Evolutionary conservation across 305 asterid species (phyloP).

Genomic region (Rubia occidens): DNA sequence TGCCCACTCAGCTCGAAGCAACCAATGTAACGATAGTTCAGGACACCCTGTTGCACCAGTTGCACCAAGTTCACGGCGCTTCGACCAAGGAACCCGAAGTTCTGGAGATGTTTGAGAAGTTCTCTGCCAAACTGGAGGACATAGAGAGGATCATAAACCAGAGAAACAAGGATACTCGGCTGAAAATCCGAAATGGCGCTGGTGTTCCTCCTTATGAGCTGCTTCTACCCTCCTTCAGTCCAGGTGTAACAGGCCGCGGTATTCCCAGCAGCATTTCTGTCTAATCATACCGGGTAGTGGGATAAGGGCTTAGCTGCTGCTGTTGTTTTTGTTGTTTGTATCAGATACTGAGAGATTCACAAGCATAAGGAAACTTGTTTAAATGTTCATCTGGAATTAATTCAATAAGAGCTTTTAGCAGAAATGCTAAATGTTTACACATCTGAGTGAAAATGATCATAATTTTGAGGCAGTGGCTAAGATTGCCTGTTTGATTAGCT

Average conservation of each 20-base stretch:
- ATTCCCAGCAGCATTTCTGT: slow-evolving; percentile 78
- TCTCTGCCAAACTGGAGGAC: slow-evolving; percentile 48
- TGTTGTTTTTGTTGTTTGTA: slow-evolving; percentile 28
- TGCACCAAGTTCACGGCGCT: slow-evolving; percentile 47
- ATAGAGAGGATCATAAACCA: slow-evolving; percentile 46
- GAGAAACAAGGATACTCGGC: slow-evolving; percentile 41
- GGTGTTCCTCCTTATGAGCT: slow-evolving; percentile 74
- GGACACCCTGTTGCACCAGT: slow-evolving; percentile 51
- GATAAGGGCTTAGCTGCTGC: too few relatives aligned
- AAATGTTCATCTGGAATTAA: neutral
- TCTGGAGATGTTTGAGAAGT: slow-evolving; percentile 35
- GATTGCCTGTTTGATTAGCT: slow-evolving; percentile 25
- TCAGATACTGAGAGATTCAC: slow-evolving; percentile 25
- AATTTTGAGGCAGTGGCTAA: slow-evolving; percentile 23
- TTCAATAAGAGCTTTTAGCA: slow-evolving; percentile 6
- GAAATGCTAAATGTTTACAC: neutral
- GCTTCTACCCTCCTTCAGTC: slow-evolving; percentile 58
- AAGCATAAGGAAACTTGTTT: neutral
- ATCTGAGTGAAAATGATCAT: neutral
- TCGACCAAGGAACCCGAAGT: slow-evolving; percentile 51
- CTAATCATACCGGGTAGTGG: slow-evolving; percentile 12
- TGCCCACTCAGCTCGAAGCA: slow-evolving; percentile 78
- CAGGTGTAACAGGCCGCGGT: slow-evolving; percentile 79
- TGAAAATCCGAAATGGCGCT: slow-evolving; percentile 62
- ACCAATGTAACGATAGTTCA: slow-evolving; percentile 81